Conservation (phyloP, 768 basidiomycete genomes). For the Mycena galericulata region DNA sequence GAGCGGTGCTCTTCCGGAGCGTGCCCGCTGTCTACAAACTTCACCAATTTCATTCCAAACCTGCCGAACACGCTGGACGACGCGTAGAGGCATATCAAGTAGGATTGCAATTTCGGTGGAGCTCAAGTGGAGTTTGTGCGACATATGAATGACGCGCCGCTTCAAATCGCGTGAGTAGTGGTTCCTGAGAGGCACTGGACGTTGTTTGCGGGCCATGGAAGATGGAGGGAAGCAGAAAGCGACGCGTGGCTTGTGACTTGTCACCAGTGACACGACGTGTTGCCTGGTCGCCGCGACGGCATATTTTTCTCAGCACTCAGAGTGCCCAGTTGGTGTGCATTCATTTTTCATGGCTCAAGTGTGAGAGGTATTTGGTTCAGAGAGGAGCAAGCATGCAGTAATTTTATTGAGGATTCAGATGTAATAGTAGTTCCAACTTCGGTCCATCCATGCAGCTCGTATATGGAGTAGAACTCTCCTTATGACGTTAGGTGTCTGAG, state of each 20-base stretch:
- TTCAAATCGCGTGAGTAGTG: constrained; percentile 39
- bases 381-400: too few species aligned
- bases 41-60: constrained; percentile 35
- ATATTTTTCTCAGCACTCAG: too few species aligned
- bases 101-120: constrained; percentile 33
- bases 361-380: too few species aligned
- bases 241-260: neutral
- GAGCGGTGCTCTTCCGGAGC: constrained; percentile 26
- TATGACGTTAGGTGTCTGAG: too few species aligned
- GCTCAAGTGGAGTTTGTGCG: constrained; percentile 23
- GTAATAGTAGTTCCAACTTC: too few species aligned
- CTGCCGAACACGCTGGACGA: constrained; percentile 35
- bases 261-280: constrained; percentile 10
- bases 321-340: too few species aligned
- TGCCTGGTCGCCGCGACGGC: too few species aligned
- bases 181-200: constrained; percentile 17
- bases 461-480: too few species aligned
- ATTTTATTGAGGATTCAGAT: too few species aligned
- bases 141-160: constrained; percentile 34
- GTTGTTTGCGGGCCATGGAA: neutral
- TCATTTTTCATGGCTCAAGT: too few species aligned
- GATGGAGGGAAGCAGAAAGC: neutral
- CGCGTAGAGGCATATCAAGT: constrained; percentile 38
- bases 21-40: constrained; percentile 24
- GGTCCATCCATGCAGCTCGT: too few species aligned